Conservation (phyloP, 108 stramenopile species). For the Epithemia pelagica region DNA sequence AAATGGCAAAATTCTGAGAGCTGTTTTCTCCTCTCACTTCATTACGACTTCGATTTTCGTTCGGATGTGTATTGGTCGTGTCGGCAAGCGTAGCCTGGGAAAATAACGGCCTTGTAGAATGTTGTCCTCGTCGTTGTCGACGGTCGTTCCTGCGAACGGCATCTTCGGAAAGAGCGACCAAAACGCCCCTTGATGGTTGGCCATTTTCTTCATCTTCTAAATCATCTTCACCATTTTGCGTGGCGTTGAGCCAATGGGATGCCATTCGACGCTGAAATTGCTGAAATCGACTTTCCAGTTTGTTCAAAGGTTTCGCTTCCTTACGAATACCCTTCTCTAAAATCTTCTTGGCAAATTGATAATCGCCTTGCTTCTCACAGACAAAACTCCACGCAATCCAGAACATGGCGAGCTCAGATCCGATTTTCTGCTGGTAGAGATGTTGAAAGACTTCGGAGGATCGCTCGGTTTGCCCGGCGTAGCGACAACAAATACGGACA, state of each 20-base stretch:
- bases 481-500: conserved; percentile 67
- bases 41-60: neutral
- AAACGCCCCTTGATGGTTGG: conserved; percentile 22
- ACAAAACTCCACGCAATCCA: conserved; percentile 66
- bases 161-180: conserved; percentile 45
- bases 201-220: conserved; percentile 24
- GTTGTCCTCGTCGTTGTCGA: neutral
- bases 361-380: conserved; percentile 50
- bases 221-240: conserved; percentile 30
- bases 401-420: conserved; percentile 46
- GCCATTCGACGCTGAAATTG: conserved; percentile 82
- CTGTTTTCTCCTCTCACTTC: conserved; percentile 3
- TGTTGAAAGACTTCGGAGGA: conserved; percentile 66
- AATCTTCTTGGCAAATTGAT: conserved; percentile 47
- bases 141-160: conserved; percentile 44
- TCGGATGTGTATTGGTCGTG: conserved; percentile 3
- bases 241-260: conserved; percentile 67
- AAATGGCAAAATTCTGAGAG: conserved; percentile 41
- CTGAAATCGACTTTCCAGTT: conserved; percentile 59
- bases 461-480: conserved; percentile 67
- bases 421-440: conserved; percentile 63
- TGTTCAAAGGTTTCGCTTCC: conserved; percentile 54
- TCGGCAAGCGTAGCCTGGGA: conserved; percentile 5
- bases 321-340: conserved; percentile 61
- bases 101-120: neutral